Evolutionary conservation across 805 yeast genomes (phyloP).

Genomic region (Isabelozyma rhagii): DNA sequence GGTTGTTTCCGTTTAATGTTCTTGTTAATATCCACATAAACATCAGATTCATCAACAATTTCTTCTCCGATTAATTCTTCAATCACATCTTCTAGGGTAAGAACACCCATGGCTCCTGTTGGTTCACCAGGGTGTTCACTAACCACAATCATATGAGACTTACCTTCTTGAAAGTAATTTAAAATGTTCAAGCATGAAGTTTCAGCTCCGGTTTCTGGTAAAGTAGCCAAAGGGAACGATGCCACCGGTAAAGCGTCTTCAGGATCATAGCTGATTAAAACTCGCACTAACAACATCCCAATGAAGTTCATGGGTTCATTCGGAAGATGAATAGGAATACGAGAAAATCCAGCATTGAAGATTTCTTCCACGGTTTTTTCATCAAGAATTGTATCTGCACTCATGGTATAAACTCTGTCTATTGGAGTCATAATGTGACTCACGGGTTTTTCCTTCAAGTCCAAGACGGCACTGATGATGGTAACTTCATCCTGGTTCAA

Average conservation of each 20-base stretch:
- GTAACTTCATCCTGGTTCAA: constrained; percentile 94
- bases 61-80: constrained; percentile 98
- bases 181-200: constrained; percentile 92
- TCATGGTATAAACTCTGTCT: constrained; percentile 81
- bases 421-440: constrained; percentile 91
- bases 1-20: constrained; percentile 77
- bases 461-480: constrained; percentile 89
- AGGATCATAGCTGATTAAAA: constrained; percentile 92
- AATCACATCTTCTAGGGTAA: constrained; percentile 95
- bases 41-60: constrained; percentile 94
- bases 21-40: constrained; percentile 84
- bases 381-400: constrained; percentile 78
- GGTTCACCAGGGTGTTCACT: constrained; percentile 80
- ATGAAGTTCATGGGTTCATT: constrained; percentile 85
- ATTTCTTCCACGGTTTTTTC: constrained; percentile 84
- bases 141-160: constrained; percentile 94
- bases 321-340: constrained; percentile 92
- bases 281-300: constrained; percentile 92
- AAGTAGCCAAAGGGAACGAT: constrained; percentile 89
- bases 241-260: constrained; percentile 93
- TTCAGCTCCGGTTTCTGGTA: constrained; percentile 89
- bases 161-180: constrained; percentile 96
- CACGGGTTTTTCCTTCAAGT: constrained; percentile 88
- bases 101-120: constrained; percentile 83
- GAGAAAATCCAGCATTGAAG: constrained; percentile 88